phyloP scores from a whole-genome alignment of 2,329 filamentous ascomycete species.

The Penicillium vulpinum region DNA sequence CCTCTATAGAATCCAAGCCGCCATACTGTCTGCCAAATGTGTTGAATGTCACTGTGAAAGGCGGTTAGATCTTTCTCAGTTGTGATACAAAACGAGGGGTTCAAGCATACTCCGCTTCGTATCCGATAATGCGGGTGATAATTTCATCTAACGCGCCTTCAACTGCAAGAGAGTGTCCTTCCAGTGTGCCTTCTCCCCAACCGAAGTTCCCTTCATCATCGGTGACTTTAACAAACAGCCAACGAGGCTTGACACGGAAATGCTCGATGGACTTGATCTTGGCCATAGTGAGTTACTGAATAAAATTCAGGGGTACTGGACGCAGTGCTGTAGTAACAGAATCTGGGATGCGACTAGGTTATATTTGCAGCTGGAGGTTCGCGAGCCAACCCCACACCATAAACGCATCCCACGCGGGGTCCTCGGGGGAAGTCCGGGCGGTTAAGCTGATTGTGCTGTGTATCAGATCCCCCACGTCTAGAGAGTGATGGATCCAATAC shows the following conservation, averaged over 20 bases:
- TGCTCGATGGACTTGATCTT: constrained; percentile 69
- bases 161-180: constrained; percentile 72
- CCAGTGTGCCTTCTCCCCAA: constrained; percentile 74
- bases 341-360: background rate
- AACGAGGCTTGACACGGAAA: constrained; percentile 72
- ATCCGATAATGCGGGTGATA: constrained; percentile 60
- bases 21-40: constrained; percentile 76
- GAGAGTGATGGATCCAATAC: too few relatives aligned
- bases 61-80: background rate
- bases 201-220: constrained; percentile 66
- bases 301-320: background rate
- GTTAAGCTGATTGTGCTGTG: background rate
- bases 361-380: constrained; percentile 10
- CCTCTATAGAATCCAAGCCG: constrained; percentile 73
- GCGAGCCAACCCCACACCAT: constrained; percentile 4
- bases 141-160: constrained; percentile 72
- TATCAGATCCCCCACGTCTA: constrained; percentile 11
- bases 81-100: background rate
- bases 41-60: constrained; percentile 68
- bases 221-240: constrained; percentile 76
- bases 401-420: constrained; percentile 17
- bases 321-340: background rate
- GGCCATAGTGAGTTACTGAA: constrained; percentile 49
- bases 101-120: constrained; percentile 65
- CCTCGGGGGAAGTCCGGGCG: constrained; percentile 17